These are phyloP conservation scores for Nannochloris sp. DNA, from an alignment of 139 green algal species.

Conservation along the genomic window DNA sequence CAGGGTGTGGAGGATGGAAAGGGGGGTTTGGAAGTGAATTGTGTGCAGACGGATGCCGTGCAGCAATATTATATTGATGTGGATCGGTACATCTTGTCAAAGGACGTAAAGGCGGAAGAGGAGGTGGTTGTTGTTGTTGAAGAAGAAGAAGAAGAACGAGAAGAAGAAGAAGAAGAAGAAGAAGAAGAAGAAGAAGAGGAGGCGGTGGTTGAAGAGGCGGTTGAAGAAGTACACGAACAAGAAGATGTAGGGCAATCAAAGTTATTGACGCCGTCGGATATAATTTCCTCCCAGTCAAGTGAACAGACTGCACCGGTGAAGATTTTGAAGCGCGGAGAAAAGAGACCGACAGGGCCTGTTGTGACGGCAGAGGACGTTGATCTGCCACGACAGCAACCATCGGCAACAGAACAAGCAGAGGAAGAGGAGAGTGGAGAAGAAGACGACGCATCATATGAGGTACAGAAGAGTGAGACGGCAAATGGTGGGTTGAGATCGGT, in stretches of 20 bases:
- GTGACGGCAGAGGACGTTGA: background rate
- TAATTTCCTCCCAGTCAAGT: background rate
- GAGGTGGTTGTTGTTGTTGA: background rate
- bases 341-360: no score
- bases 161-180: background rate
- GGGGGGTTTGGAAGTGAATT: slow-evolving; percentile 37
- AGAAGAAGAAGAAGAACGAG: background rate
- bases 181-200: background rate
- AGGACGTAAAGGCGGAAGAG: no score
- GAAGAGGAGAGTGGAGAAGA: background rate
- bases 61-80: slow-evolving; percentile 77
- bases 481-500: background rate
- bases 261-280: background rate
- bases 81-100: background rate
- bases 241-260: background rate
- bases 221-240: background rate
- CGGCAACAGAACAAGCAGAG: background rate
- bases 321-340: no score
- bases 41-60: slow-evolving; percentile 68
- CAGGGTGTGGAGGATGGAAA: slow-evolving; percentile 4
- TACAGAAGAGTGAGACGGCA: background rate
- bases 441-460: background rate
- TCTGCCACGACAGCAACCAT: background rate
- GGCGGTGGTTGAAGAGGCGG: background rate
- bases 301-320: no score